These are phyloP conservation scores for Gossypium gossypioides DNA, from an alignment of 441 rosid species.

Conservation along the genomic window DNA sequence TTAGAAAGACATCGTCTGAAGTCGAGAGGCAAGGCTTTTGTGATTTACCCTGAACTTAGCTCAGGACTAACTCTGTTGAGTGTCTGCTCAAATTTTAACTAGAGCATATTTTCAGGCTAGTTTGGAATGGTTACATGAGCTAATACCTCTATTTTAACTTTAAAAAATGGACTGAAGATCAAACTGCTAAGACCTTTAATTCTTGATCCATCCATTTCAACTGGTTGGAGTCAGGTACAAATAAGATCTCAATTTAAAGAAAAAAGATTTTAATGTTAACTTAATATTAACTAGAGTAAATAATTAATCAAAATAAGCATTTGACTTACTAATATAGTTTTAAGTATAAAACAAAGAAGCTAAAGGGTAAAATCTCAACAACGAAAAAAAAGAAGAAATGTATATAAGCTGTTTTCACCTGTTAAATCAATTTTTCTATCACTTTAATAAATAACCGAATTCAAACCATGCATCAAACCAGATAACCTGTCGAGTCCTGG, in stretches of 20 bases:
- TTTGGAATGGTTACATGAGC: not conserved
- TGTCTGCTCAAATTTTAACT: not conserved
- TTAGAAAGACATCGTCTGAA: not conserved
- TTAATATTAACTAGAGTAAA: not conserved
- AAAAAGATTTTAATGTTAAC: not conserved
- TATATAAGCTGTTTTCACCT: not conserved
- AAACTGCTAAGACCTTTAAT: no score
- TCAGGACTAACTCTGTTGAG: not conserved
- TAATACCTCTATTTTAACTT: not conserved
- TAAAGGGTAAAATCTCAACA: not conserved
- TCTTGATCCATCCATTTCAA: no score
- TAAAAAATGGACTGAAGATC: no score
- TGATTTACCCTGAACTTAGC: not conserved
- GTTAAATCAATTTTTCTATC: not conserved
- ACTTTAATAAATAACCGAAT: not conserved
- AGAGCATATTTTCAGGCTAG: not conserved
- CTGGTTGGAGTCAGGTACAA: no score
- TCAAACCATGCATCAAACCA: not conserved
- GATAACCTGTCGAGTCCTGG: not conserved
- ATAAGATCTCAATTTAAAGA: not conserved
- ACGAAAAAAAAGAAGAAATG: not conserved
- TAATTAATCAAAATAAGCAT: not conserved
- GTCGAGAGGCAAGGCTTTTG: not conserved
- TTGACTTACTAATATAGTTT: not conserved
- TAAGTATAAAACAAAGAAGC: not conserved